Base-by-base conservation (phyloP, 176 grass and related monocot species). In the Avena atlantica region DNA sequence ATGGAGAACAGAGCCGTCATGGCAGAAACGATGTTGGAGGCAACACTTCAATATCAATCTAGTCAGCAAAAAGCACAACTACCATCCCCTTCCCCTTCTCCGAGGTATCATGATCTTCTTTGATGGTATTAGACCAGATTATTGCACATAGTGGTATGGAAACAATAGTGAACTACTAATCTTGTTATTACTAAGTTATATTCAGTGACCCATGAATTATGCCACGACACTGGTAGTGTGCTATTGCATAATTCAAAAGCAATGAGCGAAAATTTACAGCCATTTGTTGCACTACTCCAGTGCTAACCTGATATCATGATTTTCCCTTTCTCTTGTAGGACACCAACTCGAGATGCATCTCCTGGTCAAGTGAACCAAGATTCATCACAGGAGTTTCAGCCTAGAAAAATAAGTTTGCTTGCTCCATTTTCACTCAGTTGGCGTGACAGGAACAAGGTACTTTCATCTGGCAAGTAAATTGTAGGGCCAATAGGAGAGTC, bases 11-110 rank as follows among this genome's bases (percentile, higher is more conserved):
- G 97, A 84, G 94, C 94, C 74, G 94, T 99, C 49, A 96, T 99
- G 97, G 97, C 97, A 81, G 97, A 99, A 91, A 96, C 94, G 36
- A 96, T 96, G 92, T 79, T 99, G 83, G 97, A 99, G 80, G 97
- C 97, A 68, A 99, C 97, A 61, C 71, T 99, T 86, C 97, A 99
- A 66, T 99, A 99, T 77, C 94, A 99, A 85, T 99, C 94, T 87
- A 91, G 97, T 62, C 97, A 99, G 81, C 92, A 89, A 48, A 99
- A 99, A 88, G 94, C 97, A 74, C 92, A 94, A 52, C 84, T 94
- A 40, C 88, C 90, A 66, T 91, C 92, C 11, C 90, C 92, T 62
- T 90, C 88, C 47, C 89, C 91, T 86, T 94, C 94, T 86, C 92
- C 94, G 68, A 99, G 92, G 97, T 99, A 91, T 66, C 37, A 60